Percentiles rank a stretch among this genome's conserved stretches.
Evolutionary conservation across 106 monocot genomes (phyloP).

Genomic region (Gastrodia elata): DNA sequence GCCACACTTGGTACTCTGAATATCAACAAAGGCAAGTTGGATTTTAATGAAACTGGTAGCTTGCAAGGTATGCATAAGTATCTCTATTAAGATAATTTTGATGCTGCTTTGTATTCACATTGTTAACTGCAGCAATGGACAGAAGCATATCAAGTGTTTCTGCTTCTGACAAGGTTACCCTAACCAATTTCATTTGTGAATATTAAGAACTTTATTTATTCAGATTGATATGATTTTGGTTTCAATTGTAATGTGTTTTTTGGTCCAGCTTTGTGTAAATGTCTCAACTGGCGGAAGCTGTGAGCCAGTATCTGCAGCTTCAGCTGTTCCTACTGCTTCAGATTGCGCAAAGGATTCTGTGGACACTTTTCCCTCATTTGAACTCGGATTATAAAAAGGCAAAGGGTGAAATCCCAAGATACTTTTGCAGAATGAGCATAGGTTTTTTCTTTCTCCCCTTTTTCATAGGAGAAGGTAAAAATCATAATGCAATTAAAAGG

Average conservation of each 20-base stretch:
- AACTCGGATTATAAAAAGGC: constrained; percentile 4
- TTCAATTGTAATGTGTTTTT: not conserved
- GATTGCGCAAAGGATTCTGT: not conserved
- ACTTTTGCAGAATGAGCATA: too few species aligned
- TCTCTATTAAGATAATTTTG: not conserved
- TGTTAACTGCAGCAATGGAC: not conserved
- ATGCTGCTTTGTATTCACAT: not conserved
- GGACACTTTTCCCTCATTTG: not conserved
- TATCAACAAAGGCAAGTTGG: not conserved
- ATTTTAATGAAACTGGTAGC: not conserved
- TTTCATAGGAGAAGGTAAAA: too few species aligned
- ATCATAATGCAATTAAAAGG: too few species aligned
- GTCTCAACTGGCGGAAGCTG: not conserved
- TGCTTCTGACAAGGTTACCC: not conserved
- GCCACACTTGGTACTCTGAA: not conserved
- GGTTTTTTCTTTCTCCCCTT: too few species aligned
- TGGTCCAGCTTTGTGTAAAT: not conserved
- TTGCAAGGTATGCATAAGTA: not conserved
- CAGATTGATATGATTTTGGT: not conserved
- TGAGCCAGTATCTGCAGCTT: not conserved
- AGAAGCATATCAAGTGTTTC: not conserved
- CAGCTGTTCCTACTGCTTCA: constrained; percentile 1
- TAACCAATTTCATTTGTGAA: not conserved
- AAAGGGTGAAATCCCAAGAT: not conserved
- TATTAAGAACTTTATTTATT: not conserved